Base-by-base conservation (phyloP, 108 stramenopile species). In the Schizochytrium sp. region DNA sequence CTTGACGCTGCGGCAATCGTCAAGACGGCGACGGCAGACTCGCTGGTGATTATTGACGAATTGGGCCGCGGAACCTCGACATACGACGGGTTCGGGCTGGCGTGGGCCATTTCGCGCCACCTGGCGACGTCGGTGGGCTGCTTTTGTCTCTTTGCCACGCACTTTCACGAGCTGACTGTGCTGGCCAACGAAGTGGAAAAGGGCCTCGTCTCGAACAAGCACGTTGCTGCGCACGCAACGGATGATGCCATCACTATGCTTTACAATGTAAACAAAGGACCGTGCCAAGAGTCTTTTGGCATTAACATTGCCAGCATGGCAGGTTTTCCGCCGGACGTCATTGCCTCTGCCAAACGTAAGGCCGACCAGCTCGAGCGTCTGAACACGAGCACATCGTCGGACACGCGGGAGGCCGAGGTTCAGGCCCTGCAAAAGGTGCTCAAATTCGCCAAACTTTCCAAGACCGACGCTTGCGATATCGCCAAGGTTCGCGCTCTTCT, bases 21-120 rank as follows among this genome's bases (percentile, higher is more conserved):
- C 41, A 92, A 95, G 57, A 95, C 93, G 34, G 97, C 97, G 19
- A 96, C 97, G 19, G 94, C 93, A 60, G 91, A 96, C 4, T 96
- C 95, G 72, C 94, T 99, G 76, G 96, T 99, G 58, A 97, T 99
- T 72, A 97, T 99, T 90, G 99, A 99, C 91, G 99, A 99, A 93
- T 93, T 99, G 19, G 99, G 99, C 1, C 92, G 99, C n/a, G 99
- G 99, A 63, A 99, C 99, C 2, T 92, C 91, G 41, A 98, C 99
- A 2, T 98, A 95, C 91, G 99, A 99, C 93, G 99, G 99, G 5
- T 99, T 96, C 91, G 34, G 87, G 3, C 92, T 97, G 60, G 99
- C 98, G 5, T 96, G 97, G 90, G 97, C 99, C 57, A 98, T 99
- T 53, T 94, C 96, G 10, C 97, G 98, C 91, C 93, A 98, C 91